Conservation (phyloP, 2,329 filamentous ascomycete genomes). For the Aschersonia sp. region DNA sequence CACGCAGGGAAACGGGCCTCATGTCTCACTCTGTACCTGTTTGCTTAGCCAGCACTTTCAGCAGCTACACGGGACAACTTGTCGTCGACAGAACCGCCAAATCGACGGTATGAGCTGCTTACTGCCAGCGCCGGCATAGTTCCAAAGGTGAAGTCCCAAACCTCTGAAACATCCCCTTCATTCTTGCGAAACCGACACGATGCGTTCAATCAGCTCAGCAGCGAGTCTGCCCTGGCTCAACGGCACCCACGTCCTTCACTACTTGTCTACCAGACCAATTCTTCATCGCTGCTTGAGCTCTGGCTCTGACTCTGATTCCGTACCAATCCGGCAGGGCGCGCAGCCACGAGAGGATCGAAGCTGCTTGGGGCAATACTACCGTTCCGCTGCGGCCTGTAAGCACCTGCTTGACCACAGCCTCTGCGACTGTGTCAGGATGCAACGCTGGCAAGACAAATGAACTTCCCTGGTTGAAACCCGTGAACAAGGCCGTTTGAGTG, state of each 20-base stretch:
- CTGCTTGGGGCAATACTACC: slow-evolving; percentile 29
- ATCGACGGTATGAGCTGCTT: no score
- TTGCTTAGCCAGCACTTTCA: no score
- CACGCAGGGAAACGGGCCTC: no score
- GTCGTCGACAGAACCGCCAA: no score
- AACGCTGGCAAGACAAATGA: slow-evolving; percentile 7
- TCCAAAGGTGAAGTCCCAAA: no score
- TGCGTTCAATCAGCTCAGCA: not conserved
- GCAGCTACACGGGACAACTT: no score
- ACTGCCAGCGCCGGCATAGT: no score
- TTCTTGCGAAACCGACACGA: no score
- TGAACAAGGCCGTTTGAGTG: slow-evolving; percentile 21
- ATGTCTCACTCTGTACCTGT: no score
- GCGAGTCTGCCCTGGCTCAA: not conserved
- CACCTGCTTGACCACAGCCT: slow-evolving; percentile 33
- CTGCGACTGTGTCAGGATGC: slow-evolving; percentile 22
- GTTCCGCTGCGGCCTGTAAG: slow-evolving; percentile 31
- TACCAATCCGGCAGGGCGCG: slow-evolving; percentile 49
- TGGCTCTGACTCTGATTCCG: slow-evolving; percentile 34
- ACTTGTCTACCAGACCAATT: slow-evolving; percentile 32
- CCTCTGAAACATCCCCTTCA: no score
- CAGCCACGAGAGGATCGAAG: slow-evolving; percentile 24
- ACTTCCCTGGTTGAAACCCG: slow-evolving; percentile 40
- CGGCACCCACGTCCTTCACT: slow-evolving; percentile 25
- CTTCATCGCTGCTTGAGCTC: slow-evolving; percentile 24